Base-by-base conservation (phyloP, 2,329 filamentous ascomycete genomes). In the Arthroderma uncinatum region DNA sequence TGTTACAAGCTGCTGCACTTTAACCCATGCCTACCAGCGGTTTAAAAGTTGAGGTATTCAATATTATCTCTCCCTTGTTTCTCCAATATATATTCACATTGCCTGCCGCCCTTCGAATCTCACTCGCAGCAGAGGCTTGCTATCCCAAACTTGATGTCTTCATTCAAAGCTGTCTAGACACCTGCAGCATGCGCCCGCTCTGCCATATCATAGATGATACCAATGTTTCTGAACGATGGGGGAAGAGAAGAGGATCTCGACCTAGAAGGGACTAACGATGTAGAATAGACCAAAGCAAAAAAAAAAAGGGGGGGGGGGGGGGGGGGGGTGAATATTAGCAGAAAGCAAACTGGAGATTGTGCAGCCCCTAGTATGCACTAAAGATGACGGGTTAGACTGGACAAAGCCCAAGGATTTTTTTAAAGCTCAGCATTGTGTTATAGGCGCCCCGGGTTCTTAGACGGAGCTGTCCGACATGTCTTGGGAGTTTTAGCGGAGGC, bases 141-240 rank as follows among this genome's bases (percentile, higher is more conserved):
- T 67, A 67, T 59, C 64, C 65, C 36, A 66, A 65, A 42, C 60
- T 67, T 56, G 59, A 62, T 50, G 62, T 64, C 21, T 61, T 65
- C 50, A 63, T 67, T 61, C 64, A 67, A 44, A 66, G 65, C 44
- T 67, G 61, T 55, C 57, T 67, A 55, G 65, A 67, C 28, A 67
- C 60, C 56, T 61, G 62, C 53, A 61, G 64, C 53, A 62, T 64
- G 57, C 61, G 66, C 42, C 60, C 63, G 44, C 63, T 67, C 30
- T 64, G 62, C 50, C 65, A 67, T 62, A 60, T 65, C 54, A 65
- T 67, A 57, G 65, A 67, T 56, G 64, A 64, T 44, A 64, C 63
- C n/a, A 63, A 66, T 61, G 60, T 66, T 54, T 66, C 64, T 9
- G 65, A 67, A 58, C 62, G 65, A 61, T 67, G 65, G 65, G 65